Percentiles rank a stretch among this genome's conserved stretches.
These are phyloP conservation scores for Talaromyces sp. DNA, from an alignment of 2,329 filamentous ascomycete species.

Conservation along the genomic window DNA sequence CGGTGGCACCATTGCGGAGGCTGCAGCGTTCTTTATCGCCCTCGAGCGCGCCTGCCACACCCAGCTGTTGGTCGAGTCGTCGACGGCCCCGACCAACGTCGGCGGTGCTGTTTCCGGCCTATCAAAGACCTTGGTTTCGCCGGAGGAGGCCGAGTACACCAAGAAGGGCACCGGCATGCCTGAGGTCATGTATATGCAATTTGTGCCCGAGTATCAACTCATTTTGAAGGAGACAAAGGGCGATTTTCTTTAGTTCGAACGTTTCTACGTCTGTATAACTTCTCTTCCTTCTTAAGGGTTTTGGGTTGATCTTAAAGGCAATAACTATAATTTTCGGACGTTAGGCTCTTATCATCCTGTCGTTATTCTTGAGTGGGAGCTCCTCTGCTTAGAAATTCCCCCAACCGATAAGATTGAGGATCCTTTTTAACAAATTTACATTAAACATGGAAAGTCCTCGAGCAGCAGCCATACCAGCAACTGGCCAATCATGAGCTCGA, in stretches of 20 bases:
- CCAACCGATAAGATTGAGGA: neutral
- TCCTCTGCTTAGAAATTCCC: neutral
- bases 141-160: conserved; percentile 35
- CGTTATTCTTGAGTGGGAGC: neutral
- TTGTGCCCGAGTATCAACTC: conserved; percentile 34
- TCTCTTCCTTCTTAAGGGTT: neutral
- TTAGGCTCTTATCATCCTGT: no score
- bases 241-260: conserved; percentile 28
- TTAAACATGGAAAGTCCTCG: neutral
- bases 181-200: conserved; percentile 39
- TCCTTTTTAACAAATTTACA: neutral
- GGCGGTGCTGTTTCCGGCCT: conserved; percentile 46
- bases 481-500: neutral
- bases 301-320: neutral
- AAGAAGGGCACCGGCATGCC: conserved; percentile 21
- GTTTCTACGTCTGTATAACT: neutral
- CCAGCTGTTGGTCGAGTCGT: conserved; percentile 67
- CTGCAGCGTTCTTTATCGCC: conserved; percentile 66
- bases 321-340: no score
- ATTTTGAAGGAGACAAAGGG: conserved; percentile 33
- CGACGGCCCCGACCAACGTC: conserved; percentile 31
- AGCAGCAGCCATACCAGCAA: neutral
- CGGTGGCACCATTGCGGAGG: conserved; percentile 70
- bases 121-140: conserved; percentile 53
- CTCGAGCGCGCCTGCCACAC: conserved; percentile 68